These are phyloP conservation scores for Xylaria sp. DNA, from an alignment of 2,329 filamentous ascomycete species.

Conservation along the genomic window DNA sequence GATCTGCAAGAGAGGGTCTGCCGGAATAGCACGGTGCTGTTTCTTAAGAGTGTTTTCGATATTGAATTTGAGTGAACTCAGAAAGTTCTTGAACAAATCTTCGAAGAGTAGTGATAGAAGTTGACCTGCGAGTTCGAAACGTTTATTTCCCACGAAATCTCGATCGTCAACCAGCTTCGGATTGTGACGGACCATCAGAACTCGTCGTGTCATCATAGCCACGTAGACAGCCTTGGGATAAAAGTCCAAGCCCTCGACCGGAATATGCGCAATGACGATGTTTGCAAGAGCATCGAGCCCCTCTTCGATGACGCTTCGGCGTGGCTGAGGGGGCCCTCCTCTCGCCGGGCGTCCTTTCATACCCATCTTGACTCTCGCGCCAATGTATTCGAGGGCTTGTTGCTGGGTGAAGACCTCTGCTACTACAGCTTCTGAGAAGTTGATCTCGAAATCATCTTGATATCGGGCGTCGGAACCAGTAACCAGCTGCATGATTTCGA, in stretches of 20 bases:
- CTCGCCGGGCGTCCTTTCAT: conserved; percentile 66
- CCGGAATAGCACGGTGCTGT: conserved; percentile 85
- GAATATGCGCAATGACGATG: conserved; percentile 93
- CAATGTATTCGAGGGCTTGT: conserved; percentile 93
- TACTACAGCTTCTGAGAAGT: conserved; percentile 91
- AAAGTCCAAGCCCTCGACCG: conserved; percentile 91
- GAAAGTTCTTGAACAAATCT: conserved; percentile 97
- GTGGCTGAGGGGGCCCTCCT: conserved; percentile 61
- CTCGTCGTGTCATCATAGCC: conserved; percentile 95
- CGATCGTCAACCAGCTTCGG: conserved; percentile 91
- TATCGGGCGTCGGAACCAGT: conserved; percentile 88
- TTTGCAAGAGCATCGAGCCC: conserved; percentile 92
- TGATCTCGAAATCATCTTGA: conserved; percentile 94
- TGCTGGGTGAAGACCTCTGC: conserved; percentile 91
- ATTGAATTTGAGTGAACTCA: conserved; percentile 85
- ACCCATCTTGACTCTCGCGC: conserved; percentile 87
- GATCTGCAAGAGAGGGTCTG: conserved; percentile 87
- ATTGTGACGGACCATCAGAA: conserved; percentile 93
- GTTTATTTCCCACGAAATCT: conserved; percentile 98
- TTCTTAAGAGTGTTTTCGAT: conserved; percentile 98
- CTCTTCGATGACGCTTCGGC: conserved; percentile 87
- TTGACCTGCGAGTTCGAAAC: conserved; percentile 92
- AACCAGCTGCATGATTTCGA: conserved; percentile 92
- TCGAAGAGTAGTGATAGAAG: conserved; percentile 94
- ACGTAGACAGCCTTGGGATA: conserved; percentile 97